phyloP scores from a whole-genome alignment of 495 filamentous ascomycete genomes.

The Aspergillus incahuasiensis region DNA sequence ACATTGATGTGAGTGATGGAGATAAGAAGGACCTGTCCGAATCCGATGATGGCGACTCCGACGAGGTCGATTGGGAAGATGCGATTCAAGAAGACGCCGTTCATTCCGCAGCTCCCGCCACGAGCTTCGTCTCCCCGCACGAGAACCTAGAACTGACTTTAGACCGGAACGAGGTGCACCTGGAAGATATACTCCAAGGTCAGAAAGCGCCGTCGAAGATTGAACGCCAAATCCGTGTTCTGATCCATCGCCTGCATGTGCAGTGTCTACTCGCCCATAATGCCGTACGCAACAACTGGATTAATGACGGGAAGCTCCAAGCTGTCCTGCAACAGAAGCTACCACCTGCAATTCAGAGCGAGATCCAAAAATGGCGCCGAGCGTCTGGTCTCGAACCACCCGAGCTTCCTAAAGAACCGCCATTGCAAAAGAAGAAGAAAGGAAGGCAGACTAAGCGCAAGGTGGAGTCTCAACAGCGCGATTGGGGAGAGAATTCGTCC shows the following conservation, averaged over 20 bases:
- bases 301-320: conserved; percentile 74
- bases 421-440: conserved; percentile 42
- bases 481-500: conserved; percentile 70
- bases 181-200: conserved; percentile 56
- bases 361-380: conserved; percentile 69
- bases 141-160: conserved; percentile 74
- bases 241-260: conserved; percentile 86
- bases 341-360: conserved; percentile 59
- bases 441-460: conserved; percentile 34
- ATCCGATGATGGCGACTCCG: conserved; percentile 52
- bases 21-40: conserved; percentile 19
- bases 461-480: conserved; percentile 43
- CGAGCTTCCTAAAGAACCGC: conserved; percentile 24
- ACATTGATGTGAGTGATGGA: conserved; percentile 9
- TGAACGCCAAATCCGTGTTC: conserved; percentile 68
- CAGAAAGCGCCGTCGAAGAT: conserved; percentile 86
- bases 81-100: conserved; percentile 78
- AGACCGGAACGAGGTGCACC: conserved; percentile 51
- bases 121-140: conserved; percentile 27
- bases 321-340: conserved; percentile 69
- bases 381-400: conserved; percentile 57
- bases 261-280: conserved; percentile 87
- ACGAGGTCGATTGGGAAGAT: conserved; percentile 86
- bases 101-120: conserved; percentile 33
- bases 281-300: conserved; percentile 78